Evolutionary conservation across 768 basidiomycete genomes (phyloP).

Genomic region (Mycena epipterygia): DNA sequence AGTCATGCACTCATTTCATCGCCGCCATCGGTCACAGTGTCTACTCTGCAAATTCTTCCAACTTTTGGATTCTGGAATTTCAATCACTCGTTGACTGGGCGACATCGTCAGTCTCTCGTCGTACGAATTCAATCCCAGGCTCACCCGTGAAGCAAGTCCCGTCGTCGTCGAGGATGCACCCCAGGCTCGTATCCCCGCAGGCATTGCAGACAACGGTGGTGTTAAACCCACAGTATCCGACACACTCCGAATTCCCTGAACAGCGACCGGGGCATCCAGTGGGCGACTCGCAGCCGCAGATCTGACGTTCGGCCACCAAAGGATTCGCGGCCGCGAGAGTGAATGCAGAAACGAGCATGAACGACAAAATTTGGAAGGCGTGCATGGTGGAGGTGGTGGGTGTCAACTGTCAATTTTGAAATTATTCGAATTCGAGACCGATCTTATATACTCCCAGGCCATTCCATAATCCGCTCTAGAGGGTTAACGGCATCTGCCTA

Average conservation of each 20-base stretch:
- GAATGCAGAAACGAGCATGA: slow-evolving; percentile 4
- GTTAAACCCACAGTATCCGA: slow-evolving; percentile 16
- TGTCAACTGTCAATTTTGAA: too few relatives aligned
- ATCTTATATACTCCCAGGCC: neutral
- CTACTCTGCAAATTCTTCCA: too few relatives aligned
- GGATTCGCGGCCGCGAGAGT: slow-evolving; percentile 20
- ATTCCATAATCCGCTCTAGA: too few relatives aligned
- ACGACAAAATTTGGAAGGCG: slow-evolving; percentile 4
- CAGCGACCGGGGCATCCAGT: slow-evolving; percentile 26
- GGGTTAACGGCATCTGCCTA: too few relatives aligned
- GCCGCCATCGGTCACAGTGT: too few relatives aligned
- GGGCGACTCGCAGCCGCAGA: slow-evolving; percentile 25
- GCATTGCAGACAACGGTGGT: slow-evolving; percentile 6
- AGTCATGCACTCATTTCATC: too few relatives aligned
- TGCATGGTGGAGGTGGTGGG: neutral
- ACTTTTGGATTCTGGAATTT: too few relatives aligned
- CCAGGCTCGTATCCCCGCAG: slow-evolving; percentile 1
- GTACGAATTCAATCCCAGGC: neutral
- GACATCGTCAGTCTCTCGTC: neutral
- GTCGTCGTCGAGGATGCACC: slow-evolving; percentile 14
- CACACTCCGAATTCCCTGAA: slow-evolving; percentile 1
- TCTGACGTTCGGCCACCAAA: neutral
- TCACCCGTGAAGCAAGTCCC: slow-evolving; percentile 25
- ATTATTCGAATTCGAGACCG: too few relatives aligned
- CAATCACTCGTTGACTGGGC: neutral